Percentiles rank a stretch among this genome's conserved stretches.
These are phyloP conservation scores for Aspergillus phoenicis DNA, from an alignment of 2,329 filamentous ascomycete species.

Conservation along the genomic window DNA sequence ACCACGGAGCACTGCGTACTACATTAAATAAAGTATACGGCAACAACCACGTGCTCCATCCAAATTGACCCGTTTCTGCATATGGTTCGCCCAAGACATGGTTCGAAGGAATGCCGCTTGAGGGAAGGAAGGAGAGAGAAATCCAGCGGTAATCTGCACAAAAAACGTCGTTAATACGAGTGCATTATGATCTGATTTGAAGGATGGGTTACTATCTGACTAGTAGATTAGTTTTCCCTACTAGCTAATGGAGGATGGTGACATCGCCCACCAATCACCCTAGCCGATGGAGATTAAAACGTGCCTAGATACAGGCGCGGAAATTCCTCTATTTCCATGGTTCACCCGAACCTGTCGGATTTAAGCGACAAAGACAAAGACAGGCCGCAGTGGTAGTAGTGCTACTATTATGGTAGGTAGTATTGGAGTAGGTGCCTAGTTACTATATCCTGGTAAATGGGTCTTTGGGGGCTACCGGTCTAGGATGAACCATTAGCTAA, in stretches of 20 bases:
- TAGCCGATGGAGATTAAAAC: background rate
- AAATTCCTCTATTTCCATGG: background rate
- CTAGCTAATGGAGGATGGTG: slow-evolving; percentile 1
- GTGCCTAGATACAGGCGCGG: background rate
- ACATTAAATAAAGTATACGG: no score
- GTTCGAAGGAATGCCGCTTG: background rate
- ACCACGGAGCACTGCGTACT: no score
- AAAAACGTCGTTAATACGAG: background rate
- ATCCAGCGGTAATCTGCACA: slow-evolving; percentile 1
- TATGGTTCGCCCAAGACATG: background rate
- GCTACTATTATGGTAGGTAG: no score
- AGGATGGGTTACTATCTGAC: background rate
- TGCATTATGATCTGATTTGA: background rate
- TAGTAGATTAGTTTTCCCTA: no score
- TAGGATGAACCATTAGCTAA: no score
- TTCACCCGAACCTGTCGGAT: background rate
- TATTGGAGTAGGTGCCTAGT: no score
- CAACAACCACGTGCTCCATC: background rate
- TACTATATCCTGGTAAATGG: no score
- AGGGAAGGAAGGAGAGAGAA: background rate
- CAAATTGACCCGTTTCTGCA: background rate
- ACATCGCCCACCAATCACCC: background rate
- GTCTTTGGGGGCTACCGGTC: no score
- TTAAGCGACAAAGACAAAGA: background rate
- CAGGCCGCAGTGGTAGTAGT: background rate